Evolutionary conservation across 1,139 yeast genomes (phyloP).

Genomic region (Suhomyces yuchorum): DNA sequence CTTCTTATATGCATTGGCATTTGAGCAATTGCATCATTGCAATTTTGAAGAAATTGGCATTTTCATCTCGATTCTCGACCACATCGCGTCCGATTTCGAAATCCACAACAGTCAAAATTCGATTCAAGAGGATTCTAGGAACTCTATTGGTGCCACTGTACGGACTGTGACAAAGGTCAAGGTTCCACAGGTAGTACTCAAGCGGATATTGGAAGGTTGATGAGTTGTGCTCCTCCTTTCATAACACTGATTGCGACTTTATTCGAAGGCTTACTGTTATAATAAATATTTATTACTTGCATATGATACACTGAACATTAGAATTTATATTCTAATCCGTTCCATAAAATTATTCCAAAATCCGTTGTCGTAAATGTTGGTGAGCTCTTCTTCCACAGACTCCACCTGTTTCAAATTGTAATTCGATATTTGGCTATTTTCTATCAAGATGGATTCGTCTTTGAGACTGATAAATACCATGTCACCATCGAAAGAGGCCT

Average conservation of each 20-base stretch:
- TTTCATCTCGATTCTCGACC: constrained; percentile 3
- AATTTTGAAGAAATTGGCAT: neutral
- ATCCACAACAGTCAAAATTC: neutral
- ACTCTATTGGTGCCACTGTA: neutral
- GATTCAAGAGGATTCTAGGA: neutral
- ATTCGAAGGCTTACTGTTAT: neutral
- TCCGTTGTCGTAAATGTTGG: constrained; percentile 71
- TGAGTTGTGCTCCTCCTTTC: neutral
- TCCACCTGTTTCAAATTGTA: constrained; percentile 30
- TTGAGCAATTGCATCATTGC: neutral
- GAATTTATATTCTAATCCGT: constrained; percentile 19
- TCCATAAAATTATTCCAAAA: constrained; percentile 50
- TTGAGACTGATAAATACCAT: constrained; percentile 33
- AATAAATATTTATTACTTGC: neutral
- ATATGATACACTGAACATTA: neutral
- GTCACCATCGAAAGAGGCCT: constrained; percentile 16
- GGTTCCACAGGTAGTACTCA: neutral
- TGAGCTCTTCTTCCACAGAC: constrained; percentile 48
- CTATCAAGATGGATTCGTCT: constrained; percentile 26
- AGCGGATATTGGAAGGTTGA: neutral
- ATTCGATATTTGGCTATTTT: constrained; percentile 14
- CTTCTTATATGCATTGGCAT: neutral
- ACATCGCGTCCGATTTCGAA: neutral
- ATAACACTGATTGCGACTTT: neutral
- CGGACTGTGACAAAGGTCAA: constrained; percentile 2